phyloP scores from a whole-genome alignment of 768 basidiomycete genomes.

The Serendipita sp. region DNA sequence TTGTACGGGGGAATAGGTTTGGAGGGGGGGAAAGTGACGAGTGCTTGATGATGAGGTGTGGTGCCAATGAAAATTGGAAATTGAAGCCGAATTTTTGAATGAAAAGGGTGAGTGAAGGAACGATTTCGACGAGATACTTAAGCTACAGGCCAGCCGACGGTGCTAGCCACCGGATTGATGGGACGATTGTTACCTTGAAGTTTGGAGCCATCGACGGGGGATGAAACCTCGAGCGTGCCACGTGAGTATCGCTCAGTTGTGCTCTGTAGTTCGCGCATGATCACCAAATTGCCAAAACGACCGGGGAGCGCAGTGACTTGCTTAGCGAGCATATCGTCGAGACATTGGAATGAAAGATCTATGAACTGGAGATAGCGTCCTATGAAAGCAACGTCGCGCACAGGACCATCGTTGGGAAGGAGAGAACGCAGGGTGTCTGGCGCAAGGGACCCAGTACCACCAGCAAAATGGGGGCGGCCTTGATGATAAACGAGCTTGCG shows the following conservation, averaged over 20 bases:
- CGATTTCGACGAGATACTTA: neutral
- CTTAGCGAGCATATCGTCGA: neutral
- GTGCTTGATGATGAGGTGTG: no score
- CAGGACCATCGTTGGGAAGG: neutral
- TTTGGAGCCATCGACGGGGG: neutral
- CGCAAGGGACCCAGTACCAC: neutral
- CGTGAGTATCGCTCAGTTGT: neutral
- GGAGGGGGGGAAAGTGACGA: no score
- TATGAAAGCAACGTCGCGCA: neutral
- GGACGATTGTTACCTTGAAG: neutral
- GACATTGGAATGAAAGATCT: neutral
- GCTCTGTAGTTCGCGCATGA: neutral
- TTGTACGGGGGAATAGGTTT: no score
- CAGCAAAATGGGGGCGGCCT: neutral
- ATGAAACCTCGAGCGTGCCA: neutral
- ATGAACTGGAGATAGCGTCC: slow-evolving; percentile 2
- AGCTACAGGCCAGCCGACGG: slow-evolving; percentile 3
- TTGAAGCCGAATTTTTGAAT: no score
- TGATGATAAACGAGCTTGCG: neutral
- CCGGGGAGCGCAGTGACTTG: neutral
- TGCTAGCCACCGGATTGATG: slow-evolving; percentile 2
- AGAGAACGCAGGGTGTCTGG: slow-evolving; percentile 1
- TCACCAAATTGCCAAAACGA: slow-evolving; percentile 1
- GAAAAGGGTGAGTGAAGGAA: no score
- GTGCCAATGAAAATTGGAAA: no score